Conservation (phyloP, 192 early-diverging fungal species). For the Coemansia erecta region DNA sequence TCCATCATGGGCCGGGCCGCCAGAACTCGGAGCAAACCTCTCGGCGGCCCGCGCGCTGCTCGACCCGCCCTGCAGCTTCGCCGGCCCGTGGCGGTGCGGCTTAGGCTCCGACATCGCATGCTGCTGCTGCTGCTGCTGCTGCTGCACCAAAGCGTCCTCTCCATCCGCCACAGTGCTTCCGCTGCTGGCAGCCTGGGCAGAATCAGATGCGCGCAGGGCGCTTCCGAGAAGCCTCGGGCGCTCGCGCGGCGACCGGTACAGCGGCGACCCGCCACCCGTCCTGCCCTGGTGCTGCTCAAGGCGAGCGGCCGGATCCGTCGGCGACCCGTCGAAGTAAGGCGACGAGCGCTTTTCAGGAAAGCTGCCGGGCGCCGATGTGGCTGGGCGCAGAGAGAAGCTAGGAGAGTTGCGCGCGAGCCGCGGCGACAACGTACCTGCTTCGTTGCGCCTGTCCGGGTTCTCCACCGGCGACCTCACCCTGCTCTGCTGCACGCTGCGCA, state of each 20-base stretch:
- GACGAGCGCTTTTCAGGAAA: constrained; percentile 13
- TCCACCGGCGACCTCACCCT: too few relatives aligned
- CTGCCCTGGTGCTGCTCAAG: constrained; percentile 43
- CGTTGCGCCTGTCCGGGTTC: too few relatives aligned
- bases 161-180: background rate
- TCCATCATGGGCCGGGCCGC: background rate
- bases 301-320: constrained; percentile 27
- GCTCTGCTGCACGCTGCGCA: background rate
- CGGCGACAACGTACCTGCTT: background rate
- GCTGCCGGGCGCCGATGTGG: background rate
- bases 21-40: background rate
- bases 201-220: constrained; percentile 5
- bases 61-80: constrained; percentile 7
- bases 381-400: constrained; percentile 3
- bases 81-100: constrained; percentile 1
- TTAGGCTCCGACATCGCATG: constrained; percentile 13
- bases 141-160: background rate
- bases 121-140: constrained; percentile 1
- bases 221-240: constrained; percentile 14
- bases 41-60: constrained; percentile 13
- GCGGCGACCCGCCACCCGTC: constrained; percentile 23
- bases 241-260: constrained; percentile 31
- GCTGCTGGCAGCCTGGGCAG: background rate
- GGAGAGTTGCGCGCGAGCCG: background rate
- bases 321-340: constrained; percentile 20